Evolutionary conservation across 164 flowering plant genomes (phyloP).

Genomic region (Taxillus chinensis): DNA sequence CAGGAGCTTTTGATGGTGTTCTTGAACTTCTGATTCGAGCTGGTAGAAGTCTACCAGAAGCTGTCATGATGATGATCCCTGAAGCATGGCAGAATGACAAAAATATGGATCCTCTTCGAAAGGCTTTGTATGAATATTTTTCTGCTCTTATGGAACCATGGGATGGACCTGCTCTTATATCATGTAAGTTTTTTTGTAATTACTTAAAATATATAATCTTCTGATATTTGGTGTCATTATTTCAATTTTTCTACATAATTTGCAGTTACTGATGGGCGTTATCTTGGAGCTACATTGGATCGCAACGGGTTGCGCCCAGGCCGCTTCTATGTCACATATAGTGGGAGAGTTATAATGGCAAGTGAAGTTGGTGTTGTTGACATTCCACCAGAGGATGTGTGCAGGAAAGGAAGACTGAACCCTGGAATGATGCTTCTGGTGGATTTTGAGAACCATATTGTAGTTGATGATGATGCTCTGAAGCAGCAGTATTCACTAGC

Average conservation of each 20-base stretch:
- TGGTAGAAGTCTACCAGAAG: constrained; percentile 99
- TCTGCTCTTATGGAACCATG: constrained; percentile 99
- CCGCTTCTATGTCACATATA: constrained; percentile 84
- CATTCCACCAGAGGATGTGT: constrained; percentile 85
- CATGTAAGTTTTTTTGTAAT: constrained; percentile 49
- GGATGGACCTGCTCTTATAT: constrained; percentile 99
- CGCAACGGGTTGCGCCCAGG: constrained; percentile 98
- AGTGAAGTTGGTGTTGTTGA: constrained; percentile 99
- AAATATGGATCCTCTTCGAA: constrained; percentile 89
- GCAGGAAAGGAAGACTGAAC: constrained; percentile 89
- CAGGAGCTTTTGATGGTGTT: constrained; percentile 98
- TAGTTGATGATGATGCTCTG: constrained; percentile 93
- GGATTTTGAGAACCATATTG: constrained; percentile 91
- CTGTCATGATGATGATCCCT: constrained; percentile 99
- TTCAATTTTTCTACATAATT: constrained; percentile 2
- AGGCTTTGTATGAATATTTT: constrained; percentile 84
- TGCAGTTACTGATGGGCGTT: constrained; percentile 98
- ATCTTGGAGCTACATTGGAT: constrained; percentile 98
- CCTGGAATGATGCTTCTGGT: constrained; percentile 99
- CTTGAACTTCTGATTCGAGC: constrained; percentile 92
- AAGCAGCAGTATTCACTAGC: constrained; percentile 84
- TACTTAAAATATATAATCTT: neutral
- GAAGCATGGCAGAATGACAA: constrained; percentile 99
- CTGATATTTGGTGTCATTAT: neutral
- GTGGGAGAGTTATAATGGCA: constrained; percentile 97